Base-by-base conservation (phyloP, 441 rosid species). In the Arabidopsis lyrata region DNA sequence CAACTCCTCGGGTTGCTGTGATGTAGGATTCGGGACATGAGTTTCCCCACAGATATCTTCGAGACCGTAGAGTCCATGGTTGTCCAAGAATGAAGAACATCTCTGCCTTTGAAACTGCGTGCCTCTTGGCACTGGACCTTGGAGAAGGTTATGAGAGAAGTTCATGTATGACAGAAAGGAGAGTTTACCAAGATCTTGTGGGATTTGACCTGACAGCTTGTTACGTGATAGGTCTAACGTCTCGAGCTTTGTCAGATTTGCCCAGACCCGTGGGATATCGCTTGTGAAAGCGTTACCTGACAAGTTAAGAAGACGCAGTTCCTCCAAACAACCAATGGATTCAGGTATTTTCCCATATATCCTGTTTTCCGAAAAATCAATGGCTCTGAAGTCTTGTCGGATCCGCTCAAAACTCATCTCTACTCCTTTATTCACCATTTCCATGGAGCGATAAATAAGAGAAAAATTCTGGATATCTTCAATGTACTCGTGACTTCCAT, bases 151-250 rank as follows among this genome's bases (percentile, higher is more conserved):
- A 5, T 34, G 20, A 3, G 77, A 73, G 58, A 73, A 65, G 48
- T 73, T 65, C 63, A 73, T 64, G 63, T 73, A 53, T 2, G 77
- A 63, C 4, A 73, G 18, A 63, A n/a, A 63, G 0, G 61, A 36
- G 39, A 60, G 68, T 5, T 60, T 22, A 9, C 42, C 67, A 36
- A 70, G 66, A 20, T 35, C 47, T 45, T 45, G 56, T 14, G 74
- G 74, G 12, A 70, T 58, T 22, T 59, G 56, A 34, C 74, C 74
- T 34, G 74, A 58, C 22, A 70, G 4, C 66, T 57, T 45, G 7
- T 70, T 70, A 14, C 66, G 0, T 0, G 71, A 53, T 0, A 66
- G 39, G 16, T 66, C 71, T 13, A 66, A 11, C 2, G 71, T 2
- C 66, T 69, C 74, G 2, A 69, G 74, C 34, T 47, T 47, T 1